A percentile compares a stretch with the other conserved stretches of the same genome.
phyloP scores from a whole-genome alignment of 2,329 filamentous ascomycete genomes.

The Hyphodiscus sp. region DNA sequence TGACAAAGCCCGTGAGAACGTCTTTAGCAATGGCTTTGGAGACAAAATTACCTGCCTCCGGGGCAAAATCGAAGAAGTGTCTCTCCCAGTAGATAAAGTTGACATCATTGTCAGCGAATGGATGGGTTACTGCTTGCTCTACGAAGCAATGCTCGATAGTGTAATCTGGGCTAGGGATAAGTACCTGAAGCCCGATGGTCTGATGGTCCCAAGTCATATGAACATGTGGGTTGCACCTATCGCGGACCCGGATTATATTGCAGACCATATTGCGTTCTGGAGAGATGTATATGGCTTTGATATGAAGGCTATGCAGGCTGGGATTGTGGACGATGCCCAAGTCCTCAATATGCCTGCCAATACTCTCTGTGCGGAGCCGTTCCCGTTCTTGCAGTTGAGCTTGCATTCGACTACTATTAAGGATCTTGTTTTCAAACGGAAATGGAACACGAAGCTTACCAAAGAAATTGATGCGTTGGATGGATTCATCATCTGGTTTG shows the following conservation, averaged over 20 bases:
- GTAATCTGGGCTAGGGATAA: slow-evolving; percentile 83
- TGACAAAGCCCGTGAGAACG: slow-evolving; percentile 75
- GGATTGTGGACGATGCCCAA: slow-evolving; percentile 75
- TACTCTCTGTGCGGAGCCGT: slow-evolving; percentile 52
- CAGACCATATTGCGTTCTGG: slow-evolving; percentile 80
- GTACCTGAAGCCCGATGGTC: slow-evolving; percentile 72
- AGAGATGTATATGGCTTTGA: slow-evolving; percentile 90
- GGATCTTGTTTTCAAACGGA: slow-evolving; percentile 69
- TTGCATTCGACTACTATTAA: slow-evolving; percentile 65
- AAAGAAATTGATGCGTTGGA: slow-evolving; percentile 65
- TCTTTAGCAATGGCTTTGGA: slow-evolving; percentile 72
- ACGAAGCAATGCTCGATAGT: slow-evolving; percentile 93
- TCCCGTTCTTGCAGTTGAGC: slow-evolving; percentile 68
- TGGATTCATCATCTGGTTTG: slow-evolving; percentile 88
- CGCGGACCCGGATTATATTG: slow-evolving; percentile 68
- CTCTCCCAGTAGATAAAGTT: slow-evolving; percentile 69
- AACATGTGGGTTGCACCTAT: slow-evolving; percentile 79
- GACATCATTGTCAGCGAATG: slow-evolving; percentile 96
- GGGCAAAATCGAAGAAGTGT: slow-evolving; percentile 84
- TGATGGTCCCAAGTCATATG: slow-evolving; percentile 82
- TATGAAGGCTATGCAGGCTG: slow-evolving; percentile 83
- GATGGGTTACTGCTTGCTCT: slow-evolving; percentile 94
- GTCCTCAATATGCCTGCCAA: slow-evolving; percentile 62
- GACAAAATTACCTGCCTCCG: slow-evolving; percentile 71
- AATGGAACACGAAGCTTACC: slow-evolving; percentile 57